Evolutionary conservation across 208 protist species (phyloP).

Genomic region (Trypanosomatidae sp.): DNA sequence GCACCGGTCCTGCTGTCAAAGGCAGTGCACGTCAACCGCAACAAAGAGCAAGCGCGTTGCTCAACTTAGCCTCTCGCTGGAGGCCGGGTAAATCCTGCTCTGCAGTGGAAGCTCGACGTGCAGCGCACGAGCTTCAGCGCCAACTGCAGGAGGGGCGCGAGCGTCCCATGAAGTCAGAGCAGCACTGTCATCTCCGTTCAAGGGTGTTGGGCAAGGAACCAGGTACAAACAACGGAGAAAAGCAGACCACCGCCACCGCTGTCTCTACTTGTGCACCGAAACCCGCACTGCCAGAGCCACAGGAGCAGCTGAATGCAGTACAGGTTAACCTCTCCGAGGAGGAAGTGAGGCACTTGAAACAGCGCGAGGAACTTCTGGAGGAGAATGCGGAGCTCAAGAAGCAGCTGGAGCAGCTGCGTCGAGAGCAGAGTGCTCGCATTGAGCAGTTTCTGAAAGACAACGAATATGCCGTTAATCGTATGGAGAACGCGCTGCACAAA

Average conservation of each 20-base stretch:
- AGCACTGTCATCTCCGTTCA: not conserved
- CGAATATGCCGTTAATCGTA: constrained; percentile 17
- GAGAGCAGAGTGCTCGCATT: constrained; percentile 25
- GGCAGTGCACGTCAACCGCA: not conserved
- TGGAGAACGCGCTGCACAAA: constrained; percentile 29
- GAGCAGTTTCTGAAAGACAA: constrained; percentile 25
- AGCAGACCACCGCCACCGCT: not conserved
- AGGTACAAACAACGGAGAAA: not conserved
- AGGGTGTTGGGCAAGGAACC: not conserved
- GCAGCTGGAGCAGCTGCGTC: constrained; percentile 24
- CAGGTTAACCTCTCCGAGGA: constrained; percentile 1
- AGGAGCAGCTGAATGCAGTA: constrained; percentile 15
- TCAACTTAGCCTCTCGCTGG: not conserved
- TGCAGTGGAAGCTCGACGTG: not conserved
- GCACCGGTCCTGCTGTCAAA: no score
- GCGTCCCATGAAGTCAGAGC: constrained; percentile 13
- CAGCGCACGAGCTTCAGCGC: constrained; percentile 14
- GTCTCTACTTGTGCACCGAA: not conserved
- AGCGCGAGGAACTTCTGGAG: not conserved
- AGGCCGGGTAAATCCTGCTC: not conserved
- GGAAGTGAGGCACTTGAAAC: not conserved
- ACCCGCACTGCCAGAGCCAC: not conserved
- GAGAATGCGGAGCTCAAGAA: constrained; percentile 22
- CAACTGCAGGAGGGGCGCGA: constrained; percentile 12
- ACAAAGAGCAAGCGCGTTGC: not conserved